These are phyloP conservation scores for Enteropsectra breve DNA, from an alignment of 371 early-diverging fungal species.

Conservation along the genomic window DNA sequence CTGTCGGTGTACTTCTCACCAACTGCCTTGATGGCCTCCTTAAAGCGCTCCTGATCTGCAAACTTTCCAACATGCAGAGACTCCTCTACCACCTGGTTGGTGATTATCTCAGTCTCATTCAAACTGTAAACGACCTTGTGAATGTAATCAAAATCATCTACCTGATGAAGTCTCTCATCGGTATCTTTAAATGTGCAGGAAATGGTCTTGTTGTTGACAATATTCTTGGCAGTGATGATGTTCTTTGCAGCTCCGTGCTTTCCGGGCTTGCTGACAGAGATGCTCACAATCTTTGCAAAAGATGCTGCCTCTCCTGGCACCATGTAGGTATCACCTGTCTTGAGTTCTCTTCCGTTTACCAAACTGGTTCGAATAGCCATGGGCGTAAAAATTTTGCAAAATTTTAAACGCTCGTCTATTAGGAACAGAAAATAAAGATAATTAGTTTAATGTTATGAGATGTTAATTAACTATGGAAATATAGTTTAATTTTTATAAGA, in stretches of 20 bases:
- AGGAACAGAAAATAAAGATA: not conserved
- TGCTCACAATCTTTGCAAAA: constrained; percentile 33
- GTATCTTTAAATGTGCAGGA: constrained; percentile 1
- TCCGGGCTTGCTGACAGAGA: constrained; percentile 54
- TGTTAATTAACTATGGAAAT: too few relatives aligned
- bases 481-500: too few relatives aligned
- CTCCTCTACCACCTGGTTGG: constrained; percentile 9
- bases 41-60: not conserved
- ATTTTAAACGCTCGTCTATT: not conserved
- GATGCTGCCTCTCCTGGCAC: constrained; percentile 20
- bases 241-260: constrained; percentile 60
- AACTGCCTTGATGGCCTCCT: not conserved
- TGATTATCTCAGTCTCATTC: constrained; percentile 7
- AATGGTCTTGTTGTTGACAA: not conserved
- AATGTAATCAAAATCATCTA: constrained; percentile 21
- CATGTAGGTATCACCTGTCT: constrained; percentile 25
- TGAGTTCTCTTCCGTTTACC: constrained; percentile 24
- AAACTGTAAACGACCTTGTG: constrained; percentile 2
- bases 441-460: too few relatives aligned
- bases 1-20: not conserved
- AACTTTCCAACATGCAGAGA: not conserved
- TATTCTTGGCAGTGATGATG: constrained; percentile 18
- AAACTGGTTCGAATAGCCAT: constrained; percentile 8
- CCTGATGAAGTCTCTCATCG: not conserved
- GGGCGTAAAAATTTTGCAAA: too few relatives aligned